phyloP scores from a whole-genome alignment of 805 yeast genomes.

The Wickerhamia fluorescens region DNA sequence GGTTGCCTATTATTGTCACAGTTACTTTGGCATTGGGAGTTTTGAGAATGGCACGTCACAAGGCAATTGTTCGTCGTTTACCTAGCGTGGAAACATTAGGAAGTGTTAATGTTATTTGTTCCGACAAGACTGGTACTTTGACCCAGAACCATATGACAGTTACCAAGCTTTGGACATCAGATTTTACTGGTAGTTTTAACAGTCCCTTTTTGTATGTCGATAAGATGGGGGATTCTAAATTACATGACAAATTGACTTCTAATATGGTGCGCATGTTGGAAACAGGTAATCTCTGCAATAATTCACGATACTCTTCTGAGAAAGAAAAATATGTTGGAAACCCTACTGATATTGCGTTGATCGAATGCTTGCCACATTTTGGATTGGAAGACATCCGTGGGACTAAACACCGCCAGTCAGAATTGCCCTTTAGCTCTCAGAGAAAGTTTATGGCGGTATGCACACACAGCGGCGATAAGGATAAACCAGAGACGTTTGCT shows the following conservation, averaged over 20 bases:
- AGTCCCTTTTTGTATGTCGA: constrained; percentile 42
- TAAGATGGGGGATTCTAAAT: constrained; percentile 33
- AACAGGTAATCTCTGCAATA: constrained; percentile 69
- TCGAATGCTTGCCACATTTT: constrained; percentile 66
- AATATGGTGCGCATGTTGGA: constrained; percentile 54
- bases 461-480: constrained; percentile 50
- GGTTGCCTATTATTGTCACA: constrained; percentile 95
- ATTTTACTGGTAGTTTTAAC: constrained; percentile 36
- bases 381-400: constrained; percentile 66
- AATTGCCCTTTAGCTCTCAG: constrained; percentile 76
- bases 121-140: constrained; percentile 50
- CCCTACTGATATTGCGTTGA: constrained; percentile 89
- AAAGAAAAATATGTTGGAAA: constrained; percentile 75
- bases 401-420: constrained; percentile 53
- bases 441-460: constrained; percentile 90
- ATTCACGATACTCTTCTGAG: constrained; percentile 62
- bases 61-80: constrained; percentile 88
- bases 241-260: constrained; percentile 40
- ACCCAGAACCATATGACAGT: constrained; percentile 91
- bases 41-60: constrained; percentile 88
- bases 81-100: constrained; percentile 96
- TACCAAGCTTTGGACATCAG: constrained; percentile 73
- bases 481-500: constrained; percentile 54
- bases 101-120: constrained; percentile 60
- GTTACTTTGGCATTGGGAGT: constrained; percentile 96